Conservation (phyloP, 345 rosid genomes). For the Combretum micranthum region DNA sequence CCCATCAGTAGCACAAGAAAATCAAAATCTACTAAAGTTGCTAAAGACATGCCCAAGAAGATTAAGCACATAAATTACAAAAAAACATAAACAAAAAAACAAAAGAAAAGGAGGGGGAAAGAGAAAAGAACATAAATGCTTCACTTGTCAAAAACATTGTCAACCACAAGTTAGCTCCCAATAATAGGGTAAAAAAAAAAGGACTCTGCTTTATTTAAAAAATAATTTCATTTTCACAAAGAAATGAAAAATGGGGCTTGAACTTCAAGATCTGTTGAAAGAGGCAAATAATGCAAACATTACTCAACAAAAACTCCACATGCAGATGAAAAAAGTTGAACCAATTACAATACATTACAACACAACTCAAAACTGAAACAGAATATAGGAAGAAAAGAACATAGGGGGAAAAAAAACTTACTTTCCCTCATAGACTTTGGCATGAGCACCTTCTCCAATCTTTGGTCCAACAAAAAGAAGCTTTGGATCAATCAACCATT, state of each 20-base stretch:
- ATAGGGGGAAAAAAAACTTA: conserved; percentile 34
- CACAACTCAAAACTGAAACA: not conserved
- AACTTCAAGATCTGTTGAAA: too few relatives aligned
- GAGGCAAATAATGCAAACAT: not conserved
- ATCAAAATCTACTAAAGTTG: not conserved
- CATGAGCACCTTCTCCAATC: conserved; percentile 99
- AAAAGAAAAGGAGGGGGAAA: too few relatives aligned
- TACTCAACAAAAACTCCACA: not conserved
- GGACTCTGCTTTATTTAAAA: too few relatives aligned
- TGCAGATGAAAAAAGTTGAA: not conserved
- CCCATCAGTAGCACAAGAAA: not conserved
- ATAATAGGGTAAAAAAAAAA: too few relatives aligned
- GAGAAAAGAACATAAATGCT: too few relatives aligned
- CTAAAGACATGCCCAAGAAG: too few relatives aligned
- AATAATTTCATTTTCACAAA: too few relatives aligned
- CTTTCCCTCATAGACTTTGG: conserved; percentile 97
- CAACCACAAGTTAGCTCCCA: too few relatives aligned
- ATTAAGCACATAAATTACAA: too few relatives aligned
- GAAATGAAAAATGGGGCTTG: too few relatives aligned
- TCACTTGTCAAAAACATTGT: too few relatives aligned
- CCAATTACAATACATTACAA: not conserved
- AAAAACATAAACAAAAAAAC: too few relatives aligned
- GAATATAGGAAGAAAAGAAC: not conserved
- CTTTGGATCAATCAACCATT: conserved; percentile 87
- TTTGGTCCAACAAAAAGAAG: conserved; percentile 91